Percentiles rank a stretch among this genome's conserved stretches.
Conservation (phyloP, 2,329 filamentous ascomycete species). For the Ceratocystis colombiana region DNA sequence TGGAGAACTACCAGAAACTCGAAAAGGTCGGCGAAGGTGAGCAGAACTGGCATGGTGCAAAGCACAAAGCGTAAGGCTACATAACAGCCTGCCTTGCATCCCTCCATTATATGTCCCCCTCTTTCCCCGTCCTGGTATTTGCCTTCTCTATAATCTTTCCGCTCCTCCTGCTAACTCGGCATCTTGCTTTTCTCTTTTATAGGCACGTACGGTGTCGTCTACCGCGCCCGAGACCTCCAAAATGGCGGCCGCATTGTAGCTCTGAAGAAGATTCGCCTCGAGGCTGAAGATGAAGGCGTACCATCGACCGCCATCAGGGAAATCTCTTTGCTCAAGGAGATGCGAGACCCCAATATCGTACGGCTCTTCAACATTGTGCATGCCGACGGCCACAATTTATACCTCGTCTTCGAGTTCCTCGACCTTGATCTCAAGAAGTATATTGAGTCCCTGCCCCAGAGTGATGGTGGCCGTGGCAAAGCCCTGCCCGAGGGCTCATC, state of each 20-base stretch:
- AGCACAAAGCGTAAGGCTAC: neutral
- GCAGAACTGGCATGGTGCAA: neutral
- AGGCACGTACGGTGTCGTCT: conserved; percentile 93
- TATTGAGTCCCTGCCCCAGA: conserved; percentile 81
- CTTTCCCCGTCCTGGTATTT: neutral
- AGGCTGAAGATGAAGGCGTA: conserved; percentile 89
- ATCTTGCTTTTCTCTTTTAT: conserved; percentile 19
- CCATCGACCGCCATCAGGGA: conserved; percentile 89
- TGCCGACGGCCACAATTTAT: conserved; percentile 88
- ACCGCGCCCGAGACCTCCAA: conserved; percentile 80
- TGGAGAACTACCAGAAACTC: conserved; percentile 96
- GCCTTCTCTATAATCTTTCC: neutral
- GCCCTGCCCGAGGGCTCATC: conserved; percentile 68
- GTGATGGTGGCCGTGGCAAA: conserved; percentile 75
- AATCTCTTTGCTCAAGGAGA: conserved; percentile 88
- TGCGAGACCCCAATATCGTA: conserved; percentile 86
- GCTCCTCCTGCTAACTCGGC: neutral
- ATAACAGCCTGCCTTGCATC: neutral
- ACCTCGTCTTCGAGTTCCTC: conserved; percentile 85
- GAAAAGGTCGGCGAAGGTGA: conserved; percentile 93
- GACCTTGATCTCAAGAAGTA: conserved; percentile 91
- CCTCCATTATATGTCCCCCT: neutral
- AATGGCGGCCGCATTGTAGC: conserved; percentile 78
- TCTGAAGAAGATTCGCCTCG: conserved; percentile 89
- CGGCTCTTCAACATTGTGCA: conserved; percentile 85